A percentile compares a stretch with the other conserved stretches of the same genome.
Evolutionary conservation across 805 yeast genomes (phyloP).

Genomic region (Teunomyces gatunensis): DNA sequence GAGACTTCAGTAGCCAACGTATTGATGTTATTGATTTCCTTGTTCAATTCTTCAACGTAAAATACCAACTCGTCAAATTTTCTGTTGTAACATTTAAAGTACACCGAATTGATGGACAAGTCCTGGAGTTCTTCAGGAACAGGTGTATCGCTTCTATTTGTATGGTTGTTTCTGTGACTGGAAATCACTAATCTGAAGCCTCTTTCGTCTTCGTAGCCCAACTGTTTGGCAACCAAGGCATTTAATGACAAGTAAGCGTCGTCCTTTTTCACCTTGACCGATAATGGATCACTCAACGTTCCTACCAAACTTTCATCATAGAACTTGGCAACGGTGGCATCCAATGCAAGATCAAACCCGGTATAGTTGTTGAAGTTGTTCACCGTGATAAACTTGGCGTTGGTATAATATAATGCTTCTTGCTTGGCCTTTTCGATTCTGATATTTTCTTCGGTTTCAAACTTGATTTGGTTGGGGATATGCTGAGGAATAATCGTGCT

Average conservation of each 20-base stretch:
- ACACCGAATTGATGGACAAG: slow-evolving; percentile 50
- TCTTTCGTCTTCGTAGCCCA: slow-evolving; percentile 27
- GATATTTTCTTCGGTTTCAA: slow-evolving; percentile 59
- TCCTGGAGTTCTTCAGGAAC: slow-evolving; percentile 28
- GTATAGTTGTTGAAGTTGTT: slow-evolving; percentile 55
- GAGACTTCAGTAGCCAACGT: background rate
- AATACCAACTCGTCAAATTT: slow-evolving; percentile 52
- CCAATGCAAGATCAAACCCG: slow-evolving; percentile 78
- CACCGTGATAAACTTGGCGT: slow-evolving; percentile 54
- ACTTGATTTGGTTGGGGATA: slow-evolving; percentile 61
- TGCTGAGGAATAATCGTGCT: slow-evolving; percentile 51
- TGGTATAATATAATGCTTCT: slow-evolving; percentile 50
- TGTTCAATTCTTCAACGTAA: slow-evolving; percentile 60
- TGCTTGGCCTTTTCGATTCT: slow-evolving; percentile 57
- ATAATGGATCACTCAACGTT: slow-evolving; percentile 46
- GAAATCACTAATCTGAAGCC: slow-evolving; percentile 62
- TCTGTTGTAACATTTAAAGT: slow-evolving; percentile 43
- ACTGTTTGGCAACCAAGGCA: slow-evolving; percentile 44
- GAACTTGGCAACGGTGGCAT: slow-evolving; percentile 43
- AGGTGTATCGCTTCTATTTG: slow-evolving; percentile 56
- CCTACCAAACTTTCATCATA: slow-evolving; percentile 52
- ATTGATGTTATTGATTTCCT: slow-evolving; percentile 31
- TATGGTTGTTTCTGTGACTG: slow-evolving; percentile 65
- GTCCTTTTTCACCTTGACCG: slow-evolving; percentile 54
- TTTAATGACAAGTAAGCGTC: slow-evolving; percentile 51